These are phyloP conservation scores for Suillus plorans DNA, from an alignment of 768 basidiomycete genomes.

Conservation along the genomic window DNA sequence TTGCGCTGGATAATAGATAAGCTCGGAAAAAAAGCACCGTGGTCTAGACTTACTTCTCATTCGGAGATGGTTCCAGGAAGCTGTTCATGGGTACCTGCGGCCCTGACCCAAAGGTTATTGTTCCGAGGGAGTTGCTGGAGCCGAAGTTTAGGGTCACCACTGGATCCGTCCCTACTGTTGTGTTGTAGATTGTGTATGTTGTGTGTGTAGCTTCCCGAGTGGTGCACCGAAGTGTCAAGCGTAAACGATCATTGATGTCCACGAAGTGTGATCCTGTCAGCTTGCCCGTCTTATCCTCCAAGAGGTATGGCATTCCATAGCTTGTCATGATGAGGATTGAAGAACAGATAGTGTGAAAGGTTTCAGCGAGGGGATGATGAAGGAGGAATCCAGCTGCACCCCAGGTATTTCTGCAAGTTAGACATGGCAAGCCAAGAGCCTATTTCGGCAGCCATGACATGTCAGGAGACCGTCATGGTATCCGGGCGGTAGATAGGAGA, in stretches of 20 bases:
- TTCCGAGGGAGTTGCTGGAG: conserved; percentile 48
- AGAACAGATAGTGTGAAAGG: conserved; percentile 10
- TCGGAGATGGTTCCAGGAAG: conserved; percentile 46
- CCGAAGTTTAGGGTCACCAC: conserved; percentile 53
- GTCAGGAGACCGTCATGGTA: conserved; percentile 18
- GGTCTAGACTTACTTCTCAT: conserved; percentile 41
- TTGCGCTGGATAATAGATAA: conserved; percentile 34
- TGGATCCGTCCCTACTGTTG: conserved; percentile 24
- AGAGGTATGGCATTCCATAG: conserved; percentile 59
- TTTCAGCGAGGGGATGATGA: conserved; percentile 6
- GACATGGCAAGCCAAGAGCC: conserved; percentile 13
- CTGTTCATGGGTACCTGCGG: conserved; percentile 45
- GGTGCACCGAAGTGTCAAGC: conserved; percentile 49
- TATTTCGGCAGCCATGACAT: conserved; percentile 23
- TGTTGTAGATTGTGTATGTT: conserved; percentile 55
- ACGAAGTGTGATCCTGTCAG: conserved; percentile 56
- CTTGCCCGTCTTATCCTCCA: conserved; percentile 61
- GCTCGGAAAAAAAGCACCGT: background rate
- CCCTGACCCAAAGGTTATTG: conserved; percentile 43
- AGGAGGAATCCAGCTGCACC: conserved; percentile 2
- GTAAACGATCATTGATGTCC: conserved; percentile 64
- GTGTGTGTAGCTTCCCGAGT: conserved; percentile 39
- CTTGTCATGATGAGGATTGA: conserved; percentile 33
- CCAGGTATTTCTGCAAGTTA: conserved; percentile 24
- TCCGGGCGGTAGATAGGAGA: conserved; percentile 17